Percentiles rank a stretch among this genome's conserved stretches.
Evolutionary conservation across 202 grass and related monocot genomes (phyloP).

Genomic region (Digitaria exilis): DNA sequence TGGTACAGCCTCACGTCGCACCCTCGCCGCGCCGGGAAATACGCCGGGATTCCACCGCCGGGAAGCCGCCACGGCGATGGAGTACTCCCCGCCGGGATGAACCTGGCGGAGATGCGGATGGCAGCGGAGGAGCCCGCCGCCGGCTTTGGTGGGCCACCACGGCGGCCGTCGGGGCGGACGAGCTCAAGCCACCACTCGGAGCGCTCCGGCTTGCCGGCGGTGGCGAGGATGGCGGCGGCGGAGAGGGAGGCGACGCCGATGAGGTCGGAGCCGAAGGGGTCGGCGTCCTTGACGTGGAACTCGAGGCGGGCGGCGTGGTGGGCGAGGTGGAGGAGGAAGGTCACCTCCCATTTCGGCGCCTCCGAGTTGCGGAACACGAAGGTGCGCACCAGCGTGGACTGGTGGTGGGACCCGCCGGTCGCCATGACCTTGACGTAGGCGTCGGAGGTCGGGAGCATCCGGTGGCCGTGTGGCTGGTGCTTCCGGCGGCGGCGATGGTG

Average conservation of each 20-base stretch:
- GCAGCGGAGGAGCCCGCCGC: constrained; percentile 4
- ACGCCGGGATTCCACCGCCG: constrained; percentile 44
- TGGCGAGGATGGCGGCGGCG: constrained; percentile 12
- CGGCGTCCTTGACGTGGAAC: constrained; percentile 69
- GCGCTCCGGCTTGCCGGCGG: background rate
- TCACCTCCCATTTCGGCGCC: constrained; percentile 46
- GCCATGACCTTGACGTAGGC: constrained; percentile 55
- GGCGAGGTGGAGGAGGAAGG: constrained; percentile 61
- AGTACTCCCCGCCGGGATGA: constrained; percentile 16
- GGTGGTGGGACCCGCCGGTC: constrained; percentile 11
- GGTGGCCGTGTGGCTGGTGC: background rate
- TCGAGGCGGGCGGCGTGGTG: constrained; percentile 46
- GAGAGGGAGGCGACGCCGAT: constrained; percentile 58
- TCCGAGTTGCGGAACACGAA: constrained; percentile 68
- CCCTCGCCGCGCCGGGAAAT: constrained; percentile 63
- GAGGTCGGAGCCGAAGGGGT: constrained; percentile 72
- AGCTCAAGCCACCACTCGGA: constrained; percentile 39
- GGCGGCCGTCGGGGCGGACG: constrained; percentile 34
- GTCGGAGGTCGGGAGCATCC: constrained; percentile 59
- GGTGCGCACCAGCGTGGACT: constrained; percentile 62
- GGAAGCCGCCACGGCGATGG: background rate
- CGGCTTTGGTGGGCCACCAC: background rate
- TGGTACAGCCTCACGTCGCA: constrained; percentile 77
- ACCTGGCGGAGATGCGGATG: constrained; percentile 41
- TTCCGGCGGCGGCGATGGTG: background rate